These are phyloP conservation scores for Scytalidium sp. DNA, from an alignment of 2,329 filamentous ascomycete genomes.

Conservation along the genomic window DNA sequence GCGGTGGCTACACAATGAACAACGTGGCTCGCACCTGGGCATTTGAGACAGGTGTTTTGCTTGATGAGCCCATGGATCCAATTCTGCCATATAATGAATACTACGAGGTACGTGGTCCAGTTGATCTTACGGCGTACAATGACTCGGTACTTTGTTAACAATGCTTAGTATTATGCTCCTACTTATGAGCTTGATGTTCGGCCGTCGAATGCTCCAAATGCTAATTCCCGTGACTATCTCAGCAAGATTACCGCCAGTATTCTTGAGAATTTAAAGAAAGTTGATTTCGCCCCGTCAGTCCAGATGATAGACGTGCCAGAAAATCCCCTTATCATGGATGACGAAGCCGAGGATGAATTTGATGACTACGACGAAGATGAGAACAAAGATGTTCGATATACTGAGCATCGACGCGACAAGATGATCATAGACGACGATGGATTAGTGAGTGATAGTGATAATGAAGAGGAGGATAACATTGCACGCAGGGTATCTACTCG, in stretches of 20 bases:
- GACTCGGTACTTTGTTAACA: conserved; percentile 7
- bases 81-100: conserved; percentile 91
- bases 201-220: conserved; percentile 81
- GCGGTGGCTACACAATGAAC: conserved; percentile 90
- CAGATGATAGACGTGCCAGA: conserved; percentile 75
- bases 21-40: conserved; percentile 95
- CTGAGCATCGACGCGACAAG: conserved; percentile 77
- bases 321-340: conserved; percentile 56
- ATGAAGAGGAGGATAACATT: conserved; percentile 79
- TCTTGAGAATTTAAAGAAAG: conserved; percentile 78
- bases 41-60: conserved; percentile 83
- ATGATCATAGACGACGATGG: conserved; percentile 72
- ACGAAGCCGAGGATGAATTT: conserved; percentile 60
- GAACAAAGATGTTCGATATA: conserved; percentile 77
- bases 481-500: conserved; percentile 65
- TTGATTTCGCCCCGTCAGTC: conserved; percentile 81
- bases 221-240: conserved; percentile 75
- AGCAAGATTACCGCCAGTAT: conserved; percentile 75
- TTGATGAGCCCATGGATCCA: conserved; percentile 73
- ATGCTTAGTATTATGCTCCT: conserved; percentile 78
- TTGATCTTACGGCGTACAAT: conserved; percentile 37
- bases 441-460: conserved; percentile 60
- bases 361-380: conserved; percentile 75
- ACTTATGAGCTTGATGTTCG: conserved; percentile 86
- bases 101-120: conserved; percentile 63